Conservation (phyloP, 495 filamentous ascomycete species). For the Pyrenula massariospora region DNA sequence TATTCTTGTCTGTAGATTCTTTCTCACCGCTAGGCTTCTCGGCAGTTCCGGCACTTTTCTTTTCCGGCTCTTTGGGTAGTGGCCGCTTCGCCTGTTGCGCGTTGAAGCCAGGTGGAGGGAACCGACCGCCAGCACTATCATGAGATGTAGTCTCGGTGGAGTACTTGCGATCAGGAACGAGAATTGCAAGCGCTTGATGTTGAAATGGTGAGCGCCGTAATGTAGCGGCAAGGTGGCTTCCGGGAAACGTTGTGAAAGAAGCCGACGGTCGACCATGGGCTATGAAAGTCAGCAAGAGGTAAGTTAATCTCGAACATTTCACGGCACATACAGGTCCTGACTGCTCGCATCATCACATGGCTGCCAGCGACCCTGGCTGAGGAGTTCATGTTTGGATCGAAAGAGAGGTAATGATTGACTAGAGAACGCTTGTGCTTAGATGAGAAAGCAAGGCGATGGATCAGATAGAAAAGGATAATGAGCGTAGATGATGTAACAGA, state of each 20-base stretch:
- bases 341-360: background rate
- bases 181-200: slow-evolving; percentile 45
- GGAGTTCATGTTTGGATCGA: background rate
- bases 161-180: slow-evolving; percentile 52
- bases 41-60: slow-evolving; percentile 14
- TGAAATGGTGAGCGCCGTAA: background rate
- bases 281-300: background rate
- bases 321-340: background rate
- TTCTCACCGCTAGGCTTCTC: slow-evolving; percentile 10
- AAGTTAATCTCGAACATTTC: too few species aligned
- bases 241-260: background rate
- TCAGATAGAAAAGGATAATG: too few species aligned
- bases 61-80: slow-evolving; percentile 35
- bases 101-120: slow-evolving; percentile 90
- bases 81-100: slow-evolving; percentile 84
- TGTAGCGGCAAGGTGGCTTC: background rate
- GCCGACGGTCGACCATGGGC: background rate
- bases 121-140: slow-evolving; percentile 39
- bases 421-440: too few species aligned
- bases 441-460: too few species aligned
- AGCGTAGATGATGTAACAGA: too few species aligned
- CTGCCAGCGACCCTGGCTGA: background rate
- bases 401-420: too few species aligned
- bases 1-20: slow-evolving; percentile 16
- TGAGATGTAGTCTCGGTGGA: slow-evolving; percentile 51